Conservation (phyloP, 2,329 filamentous ascomycete species). For the Exophiala spinifera region DNA sequence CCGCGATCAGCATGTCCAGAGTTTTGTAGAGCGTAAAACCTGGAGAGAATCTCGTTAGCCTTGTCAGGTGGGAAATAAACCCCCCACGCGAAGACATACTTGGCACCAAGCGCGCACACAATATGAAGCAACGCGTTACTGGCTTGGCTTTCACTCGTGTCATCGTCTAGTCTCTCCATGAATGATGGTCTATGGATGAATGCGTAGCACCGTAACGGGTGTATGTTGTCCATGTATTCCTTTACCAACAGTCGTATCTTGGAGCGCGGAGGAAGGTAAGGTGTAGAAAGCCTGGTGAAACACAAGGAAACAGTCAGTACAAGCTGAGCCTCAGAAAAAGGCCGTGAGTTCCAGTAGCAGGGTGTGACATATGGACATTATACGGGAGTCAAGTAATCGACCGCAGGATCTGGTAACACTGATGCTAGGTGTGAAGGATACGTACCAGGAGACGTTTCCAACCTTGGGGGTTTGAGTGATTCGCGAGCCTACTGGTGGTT, state of each 20-base stretch:
- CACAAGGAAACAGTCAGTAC: too few species aligned
- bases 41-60: not conserved
- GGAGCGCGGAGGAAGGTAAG: not conserved
- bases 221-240: conserved; percentile 31
- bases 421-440: too few species aligned
- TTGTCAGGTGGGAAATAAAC: not conserved
- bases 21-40: not conserved
- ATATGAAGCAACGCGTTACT: conserved; percentile 29
- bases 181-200: conserved; percentile 33
- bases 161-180: conserved; percentile 30
- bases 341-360: too few species aligned
- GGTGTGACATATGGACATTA: too few species aligned
- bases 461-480: too few species aligned
- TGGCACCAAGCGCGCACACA: conserved; percentile 31
- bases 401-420: too few species aligned
- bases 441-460: too few species aligned
- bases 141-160: conserved; percentile 18
- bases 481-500: too few species aligned
- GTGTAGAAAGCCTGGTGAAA: too few species aligned
- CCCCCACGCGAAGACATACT: conserved; percentile 13
- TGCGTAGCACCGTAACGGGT: conserved; percentile 30
- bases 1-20: conserved; percentile 1
- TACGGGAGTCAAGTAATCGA: too few species aligned
- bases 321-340: too few species aligned
- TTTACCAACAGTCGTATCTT: conserved; percentile 22